Evolutionary conservation across 768 basidiomycete species (phyloP).

Genomic region (Termitomyces sp.): DNA sequence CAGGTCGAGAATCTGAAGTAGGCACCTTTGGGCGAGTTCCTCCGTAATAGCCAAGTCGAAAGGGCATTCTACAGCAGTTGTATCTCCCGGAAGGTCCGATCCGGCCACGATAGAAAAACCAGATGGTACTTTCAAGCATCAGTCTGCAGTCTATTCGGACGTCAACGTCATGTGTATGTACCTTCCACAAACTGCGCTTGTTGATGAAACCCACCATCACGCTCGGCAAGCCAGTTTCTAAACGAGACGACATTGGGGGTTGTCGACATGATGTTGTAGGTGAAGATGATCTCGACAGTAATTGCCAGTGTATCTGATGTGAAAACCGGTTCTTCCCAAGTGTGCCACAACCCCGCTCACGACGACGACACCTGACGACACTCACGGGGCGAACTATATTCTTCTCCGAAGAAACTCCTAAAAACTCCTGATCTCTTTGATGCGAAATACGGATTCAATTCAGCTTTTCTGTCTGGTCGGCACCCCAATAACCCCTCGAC

Average conservation of each 20-base stretch:
- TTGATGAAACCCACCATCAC: slow-evolving; percentile 54
- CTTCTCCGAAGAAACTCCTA: background rate
- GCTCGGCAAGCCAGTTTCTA: slow-evolving; percentile 46
- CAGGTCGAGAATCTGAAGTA: slow-evolving; percentile 39
- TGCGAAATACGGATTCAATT: background rate
- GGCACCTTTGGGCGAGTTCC: slow-evolving; percentile 40
- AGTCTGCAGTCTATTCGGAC: background rate
- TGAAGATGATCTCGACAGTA: too few species aligned
- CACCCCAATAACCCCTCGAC: background rate
- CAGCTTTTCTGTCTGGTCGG: background rate
- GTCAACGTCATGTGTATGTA: background rate
- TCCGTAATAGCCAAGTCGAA: slow-evolving; percentile 64
- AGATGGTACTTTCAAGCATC: slow-evolving; percentile 29
- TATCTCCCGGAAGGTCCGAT: slow-evolving; percentile 46
- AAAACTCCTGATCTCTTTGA: too few species aligned
- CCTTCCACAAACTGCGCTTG: slow-evolving; percentile 46
- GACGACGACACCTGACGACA: too few species aligned
- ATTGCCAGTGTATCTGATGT: background rate
- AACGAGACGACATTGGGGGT: slow-evolving; percentile 25
- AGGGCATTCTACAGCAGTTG: slow-evolving; percentile 64
- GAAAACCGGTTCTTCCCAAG: background rate
- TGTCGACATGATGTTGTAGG: background rate
- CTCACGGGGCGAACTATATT: background rate
- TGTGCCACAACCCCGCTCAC: background rate
- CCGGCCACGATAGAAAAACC: slow-evolving; percentile 54